These are phyloP conservation scores for Penicillium crystallinum DNA, from an alignment of 495 filamentous ascomycete genomes.

Conservation along the genomic window DNA sequence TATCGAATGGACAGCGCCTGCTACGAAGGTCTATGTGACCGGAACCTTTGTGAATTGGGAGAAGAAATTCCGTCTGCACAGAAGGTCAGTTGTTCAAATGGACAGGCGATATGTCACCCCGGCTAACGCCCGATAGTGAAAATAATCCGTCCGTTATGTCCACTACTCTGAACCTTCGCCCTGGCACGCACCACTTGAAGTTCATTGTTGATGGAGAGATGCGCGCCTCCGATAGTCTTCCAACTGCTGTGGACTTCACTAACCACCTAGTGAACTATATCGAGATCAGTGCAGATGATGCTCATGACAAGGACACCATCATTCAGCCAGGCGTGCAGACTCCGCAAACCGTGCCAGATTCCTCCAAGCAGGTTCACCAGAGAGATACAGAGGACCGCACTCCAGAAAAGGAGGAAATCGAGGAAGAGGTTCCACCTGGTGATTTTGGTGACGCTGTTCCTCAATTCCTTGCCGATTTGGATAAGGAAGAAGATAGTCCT, in stretches of 20 bases:
- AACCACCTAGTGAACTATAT: conserved; percentile 97
- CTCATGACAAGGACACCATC: conserved; percentile 24
- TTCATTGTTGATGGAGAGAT: conserved; percentile 94
- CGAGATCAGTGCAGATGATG: conserved; percentile 79
- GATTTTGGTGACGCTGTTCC: conserved; percentile 62
- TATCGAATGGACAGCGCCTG: conserved; percentile 74
- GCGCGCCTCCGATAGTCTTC: conserved; percentile 76
- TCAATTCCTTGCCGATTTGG: conserved; percentile 78
- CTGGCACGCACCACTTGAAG: conserved; percentile 93
- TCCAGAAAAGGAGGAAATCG: conserved; percentile 41
- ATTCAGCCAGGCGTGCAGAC: conserved; percentile 39
- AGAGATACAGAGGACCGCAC: conserved; percentile 38
- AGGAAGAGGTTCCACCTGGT: conserved; percentile 43
- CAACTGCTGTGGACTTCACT: conserved; percentile 93
- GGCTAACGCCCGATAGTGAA: conserved; percentile 27
- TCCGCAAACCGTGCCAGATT: conserved; percentile 40
- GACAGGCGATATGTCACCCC: background rate
- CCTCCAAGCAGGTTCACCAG: conserved; percentile 29
- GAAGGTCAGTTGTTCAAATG: conserved; percentile 51
- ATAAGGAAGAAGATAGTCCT: conserved; percentile 70
- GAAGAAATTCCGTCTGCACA: conserved; percentile 79
- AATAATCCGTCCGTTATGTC: conserved; percentile 53
- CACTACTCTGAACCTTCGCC: conserved; percentile 71
- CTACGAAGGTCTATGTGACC: conserved; percentile 89
- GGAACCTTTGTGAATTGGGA: conserved; percentile 96